These are phyloP conservation scores for Pseudogymnoascus sp. DNA, from an alignment of 2,329 filamentous ascomycete species.

Conservation along the genomic window DNA sequence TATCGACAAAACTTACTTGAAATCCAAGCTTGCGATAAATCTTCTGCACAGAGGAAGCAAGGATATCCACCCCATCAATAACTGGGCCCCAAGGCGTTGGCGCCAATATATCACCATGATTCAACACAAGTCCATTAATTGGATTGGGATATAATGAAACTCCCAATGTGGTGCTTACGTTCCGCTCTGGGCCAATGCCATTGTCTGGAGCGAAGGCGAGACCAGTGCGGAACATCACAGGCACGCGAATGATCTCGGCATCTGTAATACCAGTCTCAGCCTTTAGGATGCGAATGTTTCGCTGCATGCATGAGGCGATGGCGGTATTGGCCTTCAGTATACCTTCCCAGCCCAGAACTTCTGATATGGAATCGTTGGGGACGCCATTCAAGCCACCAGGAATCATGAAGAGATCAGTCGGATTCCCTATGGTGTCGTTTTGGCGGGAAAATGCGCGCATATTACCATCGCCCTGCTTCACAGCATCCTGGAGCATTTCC, in stretches of 20 bases:
- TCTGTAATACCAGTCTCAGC: not conserved
- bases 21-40: slow-evolving; percentile 16
- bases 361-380: not conserved
- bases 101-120: slow-evolving; percentile 13
- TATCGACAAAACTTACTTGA: slow-evolving; percentile 18
- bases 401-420: not conserved
- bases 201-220: not conserved
- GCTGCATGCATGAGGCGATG: not conserved
- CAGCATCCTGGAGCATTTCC: slow-evolving; percentile 18
- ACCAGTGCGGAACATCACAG: not conserved
- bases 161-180: slow-evolving; percentile 6
- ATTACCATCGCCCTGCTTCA: slow-evolving; percentile 8
- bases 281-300: not conserved
- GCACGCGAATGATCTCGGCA: not conserved
- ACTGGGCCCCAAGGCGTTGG: slow-evolving; percentile 20
- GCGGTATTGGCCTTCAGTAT: not conserved
- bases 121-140: slow-evolving; percentile 15
- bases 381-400: not conserved
- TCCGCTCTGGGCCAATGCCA: not conserved
- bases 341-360: not conserved
- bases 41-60: slow-evolving; percentile 11
- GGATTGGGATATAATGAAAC: slow-evolving; percentile 10
- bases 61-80: slow-evolving; percentile 18
- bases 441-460: not conserved
- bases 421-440: not conserved